Base-by-base conservation (phyloP, 345 rosid genomes). In the Eucalyptus pumila region DNA sequence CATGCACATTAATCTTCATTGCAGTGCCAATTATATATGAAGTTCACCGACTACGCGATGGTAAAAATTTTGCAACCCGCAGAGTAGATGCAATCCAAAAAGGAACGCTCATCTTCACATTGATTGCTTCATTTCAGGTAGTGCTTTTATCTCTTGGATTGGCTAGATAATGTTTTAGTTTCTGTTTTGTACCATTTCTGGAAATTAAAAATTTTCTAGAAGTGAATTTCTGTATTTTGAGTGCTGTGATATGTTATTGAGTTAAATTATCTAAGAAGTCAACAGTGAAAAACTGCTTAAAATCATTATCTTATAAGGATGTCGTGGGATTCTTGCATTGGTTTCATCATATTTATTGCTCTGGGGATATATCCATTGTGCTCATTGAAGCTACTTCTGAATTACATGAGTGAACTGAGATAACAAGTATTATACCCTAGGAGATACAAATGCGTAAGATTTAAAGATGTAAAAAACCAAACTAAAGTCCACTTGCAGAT, bases 71-170 rank as follows among this genome's bases (percentile, higher is more conserved):
- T 92, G 99, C 99, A 65, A 95, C 98, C 87, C 93, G 99, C 89
- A 93, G 94, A 91, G 99, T 97, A 89, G 96, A 97, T 91, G 99
- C 99, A 65, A 88, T 97, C 90, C 99, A 97, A 86, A 96, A 95
- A 89, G 99, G 99, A 90, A 94, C 92, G n/a, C 86, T 95, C 62
- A 88, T 96, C 88, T 98, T 98, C 95, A 95, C 94, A 32, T 91
- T 98, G 94, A 40, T 96, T 44, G 98, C 98, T 87, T 98, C 99
- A 86, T 98, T 98, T 93, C 97, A 98, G 96, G 99, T 98, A 88
- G 58, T 86, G 88, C 62, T 40, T 45, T 86, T 86, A 80, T 80
- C 83, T 86, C 11, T 89, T 91, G 56, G 69, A 76, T 89, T 87
- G 48, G 44, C 32, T 69, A 21, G 60, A 21, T 51, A 40, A 42